Percentiles rank a stretch among this genome's conserved stretches.
Evolutionary conservation across 257 asterid species (phyloP).

Genomic region (Solanum boliviense): DNA sequence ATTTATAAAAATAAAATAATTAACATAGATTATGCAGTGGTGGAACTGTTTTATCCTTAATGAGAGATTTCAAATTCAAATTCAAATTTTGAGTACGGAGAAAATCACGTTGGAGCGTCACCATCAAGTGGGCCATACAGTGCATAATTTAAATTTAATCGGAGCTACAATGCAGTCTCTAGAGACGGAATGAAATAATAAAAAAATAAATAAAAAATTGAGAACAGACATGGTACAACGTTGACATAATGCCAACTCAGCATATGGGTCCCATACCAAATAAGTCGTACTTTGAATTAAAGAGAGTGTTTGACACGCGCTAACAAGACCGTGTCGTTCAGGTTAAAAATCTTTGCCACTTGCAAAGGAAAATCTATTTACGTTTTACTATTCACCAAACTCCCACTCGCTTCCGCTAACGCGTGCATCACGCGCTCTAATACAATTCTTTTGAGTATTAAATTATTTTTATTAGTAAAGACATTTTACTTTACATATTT

Average conservation of each 20-base stretch:
- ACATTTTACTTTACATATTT: background rate
- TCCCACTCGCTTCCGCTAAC: background rate
- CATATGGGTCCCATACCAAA: background rate
- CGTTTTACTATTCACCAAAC: background rate
- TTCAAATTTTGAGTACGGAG: no score
- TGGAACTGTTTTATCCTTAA: no score
- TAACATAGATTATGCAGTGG: no score
- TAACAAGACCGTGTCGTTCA: background rate
- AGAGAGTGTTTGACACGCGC: background rate
- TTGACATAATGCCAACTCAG: background rate
- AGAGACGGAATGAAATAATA: no score
- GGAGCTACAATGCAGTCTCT: no score
- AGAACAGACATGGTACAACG: background rate
- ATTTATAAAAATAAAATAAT: background rate
- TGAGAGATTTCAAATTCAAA: no score
- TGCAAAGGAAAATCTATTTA: background rate
- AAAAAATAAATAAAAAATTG: background rate
- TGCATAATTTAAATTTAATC: no score
- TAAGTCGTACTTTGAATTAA: background rate
- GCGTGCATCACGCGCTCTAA: constrained; percentile 2
- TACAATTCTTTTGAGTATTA: background rate
- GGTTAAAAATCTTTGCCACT: background rate
- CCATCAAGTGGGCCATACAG: no score
- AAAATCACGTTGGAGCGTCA: no score
- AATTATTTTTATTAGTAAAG: background rate